phyloP scores from a whole-genome alignment of 352 stramenopile genomes.

The Pythium brachiatum region DNA sequence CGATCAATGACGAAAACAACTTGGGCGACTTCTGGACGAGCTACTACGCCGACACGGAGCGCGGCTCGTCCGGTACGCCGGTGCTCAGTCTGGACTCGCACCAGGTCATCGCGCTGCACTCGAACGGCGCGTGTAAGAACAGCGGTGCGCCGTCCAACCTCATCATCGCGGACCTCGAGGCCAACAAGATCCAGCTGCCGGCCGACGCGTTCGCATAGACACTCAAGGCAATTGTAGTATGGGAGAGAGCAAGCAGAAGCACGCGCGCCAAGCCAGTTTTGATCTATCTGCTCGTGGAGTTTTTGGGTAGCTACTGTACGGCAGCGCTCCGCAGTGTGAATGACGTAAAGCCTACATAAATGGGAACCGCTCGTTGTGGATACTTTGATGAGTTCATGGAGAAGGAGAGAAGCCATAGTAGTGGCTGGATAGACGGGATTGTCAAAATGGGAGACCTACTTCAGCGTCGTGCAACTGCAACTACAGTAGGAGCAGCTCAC shows the following conservation, averaged over 20 bases:
- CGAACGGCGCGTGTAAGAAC: slow-evolving; percentile 33
- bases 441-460: too few species aligned
- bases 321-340: background rate
- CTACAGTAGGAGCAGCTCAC: background rate
- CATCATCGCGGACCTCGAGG: slow-evolving; percentile 38
- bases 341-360: background rate
- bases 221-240: too few species aligned
- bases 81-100: slow-evolving; percentile 27
- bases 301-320: background rate
- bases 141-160: slow-evolving; percentile 34
- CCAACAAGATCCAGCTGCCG: slow-evolving; percentile 32
- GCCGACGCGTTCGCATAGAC: slow-evolving; percentile 38
- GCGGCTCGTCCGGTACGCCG: slow-evolving; percentile 29
- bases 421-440: too few species aligned
- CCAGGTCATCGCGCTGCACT: slow-evolving; percentile 33
- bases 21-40: slow-evolving; percentile 27
- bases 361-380: background rate
- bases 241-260: too few species aligned
- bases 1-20: slow-evolving; percentile 28
- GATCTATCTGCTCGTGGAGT: background rate
- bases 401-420: too few species aligned
- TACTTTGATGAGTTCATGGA: background rate
- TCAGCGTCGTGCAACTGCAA: background rate
- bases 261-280: background rate
- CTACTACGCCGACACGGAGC: slow-evolving; percentile 38